Percentiles rank a stretch among this genome's conserved stretches.
These are phyloP conservation scores for Blastobotrys aristatus DNA, from an alignment of 1,139 yeast species.

Conservation along the genomic window DNA sequence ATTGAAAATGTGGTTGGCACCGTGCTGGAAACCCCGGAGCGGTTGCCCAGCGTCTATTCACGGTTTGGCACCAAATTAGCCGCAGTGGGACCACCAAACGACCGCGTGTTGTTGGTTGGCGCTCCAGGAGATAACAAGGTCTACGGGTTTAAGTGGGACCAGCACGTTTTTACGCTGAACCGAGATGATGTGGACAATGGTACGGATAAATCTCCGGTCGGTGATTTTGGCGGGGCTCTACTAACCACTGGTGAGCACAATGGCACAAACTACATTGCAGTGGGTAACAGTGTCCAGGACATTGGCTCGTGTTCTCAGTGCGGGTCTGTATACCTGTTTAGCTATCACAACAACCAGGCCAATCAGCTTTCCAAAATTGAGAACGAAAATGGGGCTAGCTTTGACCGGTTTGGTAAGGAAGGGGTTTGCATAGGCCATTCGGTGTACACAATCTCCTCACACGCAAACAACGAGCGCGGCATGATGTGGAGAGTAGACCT, in stretches of 20 bases:
- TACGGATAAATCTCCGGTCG: background rate
- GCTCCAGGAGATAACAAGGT: conserved; percentile 31
- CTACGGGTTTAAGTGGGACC: conserved; percentile 23
- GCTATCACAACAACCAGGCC: conserved; percentile 11
- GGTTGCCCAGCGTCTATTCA: background rate
- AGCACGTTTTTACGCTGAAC: conserved; percentile 2
- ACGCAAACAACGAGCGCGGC: conserved; percentile 39
- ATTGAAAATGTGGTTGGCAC: conserved; percentile 28
- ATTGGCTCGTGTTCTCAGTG: conserved; percentile 30
- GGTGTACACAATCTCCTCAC: conserved; percentile 40
- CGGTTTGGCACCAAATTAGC: conserved; percentile 8
- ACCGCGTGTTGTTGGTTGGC: conserved; percentile 26
- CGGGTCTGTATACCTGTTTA: conserved; percentile 35
- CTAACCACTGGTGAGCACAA: conserved; percentile 22
- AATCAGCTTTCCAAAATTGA: conserved; percentile 3
- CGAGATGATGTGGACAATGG: conserved; percentile 7
- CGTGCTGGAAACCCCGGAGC: conserved; percentile 11
- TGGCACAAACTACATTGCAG: conserved; percentile 23
- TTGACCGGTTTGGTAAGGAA: conserved; percentile 36
- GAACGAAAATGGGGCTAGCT: conserved; percentile 16
- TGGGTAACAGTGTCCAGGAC: conserved; percentile 25
- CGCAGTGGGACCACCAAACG: background rate
- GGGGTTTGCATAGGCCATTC: conserved; percentile 28
- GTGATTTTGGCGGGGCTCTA: conserved; percentile 30
- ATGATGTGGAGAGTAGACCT: conserved; percentile 41